Evolutionary conservation across 495 filamentous ascomycete species (phyloP), one percentile per base, ranked within the genome.

Genomic region (Trichoderma asperelloides): DNA sequence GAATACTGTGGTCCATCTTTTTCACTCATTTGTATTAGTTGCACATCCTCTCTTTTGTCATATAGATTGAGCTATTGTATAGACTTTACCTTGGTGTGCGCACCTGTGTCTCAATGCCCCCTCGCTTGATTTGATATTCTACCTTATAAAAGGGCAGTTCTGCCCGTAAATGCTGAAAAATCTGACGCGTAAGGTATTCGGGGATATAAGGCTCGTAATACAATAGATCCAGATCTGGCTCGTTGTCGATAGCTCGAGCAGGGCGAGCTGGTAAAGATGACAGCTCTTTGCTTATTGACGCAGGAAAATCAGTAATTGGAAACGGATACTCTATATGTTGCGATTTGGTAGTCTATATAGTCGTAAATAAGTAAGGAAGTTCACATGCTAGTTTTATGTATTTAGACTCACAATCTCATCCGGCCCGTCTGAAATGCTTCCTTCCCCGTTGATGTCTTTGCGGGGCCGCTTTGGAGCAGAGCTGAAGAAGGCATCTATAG

Each of bases 101-200:
- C 66, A 91, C 85, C 6, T 77, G 69, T 0, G 85, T 88, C n/a
- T 86, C 80, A 0, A 80, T 68, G 0, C 80, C 77, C 4, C 81
- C 82, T 30, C 89, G 80, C 60, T 84, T 86, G 70, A 90, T 90
- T 15, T 77, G 82, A 73, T 92, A 92, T 65, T 85, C 78, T 0
- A 92, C 89, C 18, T 88, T 80, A 73, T 92, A 91, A 75, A 91
- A 93, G 57, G 87, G 87, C 12, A 92, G 73, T 57, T 86, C 78
- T 15, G 74, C 70, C 0, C 88, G 82, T 0, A 91, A 79, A 73
- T 89, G 88, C 15, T 86, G 71, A 77, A 91, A 93, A 0, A 91
- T 79, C 64, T 86, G 77, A 16, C 76, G 79, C 9, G 82, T 76
- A 16, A 84, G 77, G 8, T 75, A 65, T 11, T 78, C 72, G 0